These are phyloP conservation scores for Diaporthe capsici DNA, from an alignment of 2,329 filamentous ascomycete species.

Conservation along the genomic window DNA sequence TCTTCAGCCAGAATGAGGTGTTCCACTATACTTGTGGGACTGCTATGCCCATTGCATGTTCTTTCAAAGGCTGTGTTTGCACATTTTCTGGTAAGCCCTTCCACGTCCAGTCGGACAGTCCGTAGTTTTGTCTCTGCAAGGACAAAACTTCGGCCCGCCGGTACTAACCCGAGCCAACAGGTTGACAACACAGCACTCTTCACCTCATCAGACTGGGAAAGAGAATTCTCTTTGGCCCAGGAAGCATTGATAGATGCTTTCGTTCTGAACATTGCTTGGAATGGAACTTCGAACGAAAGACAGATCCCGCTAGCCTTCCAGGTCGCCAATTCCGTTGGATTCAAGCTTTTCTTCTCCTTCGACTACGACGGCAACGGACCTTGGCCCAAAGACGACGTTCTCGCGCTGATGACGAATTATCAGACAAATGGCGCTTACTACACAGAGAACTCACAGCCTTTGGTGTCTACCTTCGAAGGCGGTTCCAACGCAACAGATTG, in stretches of 20 bases:
- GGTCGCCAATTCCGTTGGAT: conserved; percentile 42
- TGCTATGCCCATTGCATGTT: conserved; percentile 8
- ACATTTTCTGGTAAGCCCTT: conserved; percentile 6
- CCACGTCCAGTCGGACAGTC: background rate
- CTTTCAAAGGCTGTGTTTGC: conserved; percentile 20
- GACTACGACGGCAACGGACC: conserved; percentile 52
- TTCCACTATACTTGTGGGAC: conserved; percentile 21
- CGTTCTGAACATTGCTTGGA: conserved; percentile 51
- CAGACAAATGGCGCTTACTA: conserved; percentile 48
- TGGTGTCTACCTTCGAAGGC: conserved; percentile 69
- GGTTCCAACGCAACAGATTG: conserved; percentile 57
- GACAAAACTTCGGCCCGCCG: background rate
- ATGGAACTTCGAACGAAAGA: conserved; percentile 38
- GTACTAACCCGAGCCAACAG: conserved; percentile 38
- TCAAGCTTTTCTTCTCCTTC: conserved; percentile 59
- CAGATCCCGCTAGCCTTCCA: conserved; percentile 47
- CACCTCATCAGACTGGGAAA: conserved; percentile 45
- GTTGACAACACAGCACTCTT: conserved; percentile 46
- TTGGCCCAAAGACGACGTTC: conserved; percentile 49
- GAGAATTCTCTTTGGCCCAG: conserved; percentile 52
- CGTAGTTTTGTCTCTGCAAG: no score
- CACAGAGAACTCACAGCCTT: conserved; percentile 49
- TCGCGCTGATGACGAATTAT: conserved; percentile 47
- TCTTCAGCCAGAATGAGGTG: conserved; percentile 14
- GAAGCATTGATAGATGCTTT: conserved; percentile 56